Evolutionary conservation across 768 basidiomycete genomes (phyloP).

Genomic region (Saitozyma podzolica): DNA sequence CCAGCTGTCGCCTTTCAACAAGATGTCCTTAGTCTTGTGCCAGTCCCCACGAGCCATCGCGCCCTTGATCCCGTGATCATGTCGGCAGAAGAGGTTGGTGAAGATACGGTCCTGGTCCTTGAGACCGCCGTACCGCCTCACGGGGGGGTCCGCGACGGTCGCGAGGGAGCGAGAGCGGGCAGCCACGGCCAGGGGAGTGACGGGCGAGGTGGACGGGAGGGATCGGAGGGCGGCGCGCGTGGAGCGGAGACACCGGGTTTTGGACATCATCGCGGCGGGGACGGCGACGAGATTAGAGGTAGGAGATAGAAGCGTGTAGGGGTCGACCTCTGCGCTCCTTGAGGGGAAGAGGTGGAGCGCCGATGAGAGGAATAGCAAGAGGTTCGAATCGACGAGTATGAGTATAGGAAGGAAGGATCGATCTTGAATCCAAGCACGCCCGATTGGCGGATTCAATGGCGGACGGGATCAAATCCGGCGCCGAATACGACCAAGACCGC

Average conservation of each 20-base stretch:
- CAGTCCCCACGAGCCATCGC: slow-evolving; percentile 93
- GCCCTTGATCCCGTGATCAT: slow-evolving; percentile 91
- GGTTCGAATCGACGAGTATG: too few relatives aligned
- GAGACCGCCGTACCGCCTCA: slow-evolving; percentile 86
- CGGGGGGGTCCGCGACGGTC: slow-evolving; percentile 62
- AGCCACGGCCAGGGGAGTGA: slow-evolving; percentile 2
- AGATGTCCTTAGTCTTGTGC: slow-evolving; percentile 96
- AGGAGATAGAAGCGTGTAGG: too few relatives aligned
- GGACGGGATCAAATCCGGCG: too few relatives aligned
- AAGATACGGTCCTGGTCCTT: slow-evolving; percentile 72
- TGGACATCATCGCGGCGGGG: too few relatives aligned
- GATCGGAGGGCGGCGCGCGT: neutral
- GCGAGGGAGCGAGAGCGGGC: slow-evolving; percentile 42
- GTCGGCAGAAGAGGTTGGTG: slow-evolving; percentile 81
- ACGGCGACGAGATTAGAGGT: too few relatives aligned
- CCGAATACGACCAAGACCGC: too few relatives aligned
- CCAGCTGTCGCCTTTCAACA: slow-evolving; percentile 93
- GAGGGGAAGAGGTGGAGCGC: too few relatives aligned
- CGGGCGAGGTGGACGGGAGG: neutral
- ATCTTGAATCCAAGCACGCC: too few relatives aligned
- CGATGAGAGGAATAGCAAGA: too few relatives aligned
- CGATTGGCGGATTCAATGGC: too few relatives aligned
- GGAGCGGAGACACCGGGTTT: neutral
- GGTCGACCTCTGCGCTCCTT: too few relatives aligned
- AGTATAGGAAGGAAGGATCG: too few relatives aligned